These are phyloP conservation scores for Obba rivulosa DNA, from an alignment of 768 basidiomycete genomes.

Conservation along the genomic window DNA sequence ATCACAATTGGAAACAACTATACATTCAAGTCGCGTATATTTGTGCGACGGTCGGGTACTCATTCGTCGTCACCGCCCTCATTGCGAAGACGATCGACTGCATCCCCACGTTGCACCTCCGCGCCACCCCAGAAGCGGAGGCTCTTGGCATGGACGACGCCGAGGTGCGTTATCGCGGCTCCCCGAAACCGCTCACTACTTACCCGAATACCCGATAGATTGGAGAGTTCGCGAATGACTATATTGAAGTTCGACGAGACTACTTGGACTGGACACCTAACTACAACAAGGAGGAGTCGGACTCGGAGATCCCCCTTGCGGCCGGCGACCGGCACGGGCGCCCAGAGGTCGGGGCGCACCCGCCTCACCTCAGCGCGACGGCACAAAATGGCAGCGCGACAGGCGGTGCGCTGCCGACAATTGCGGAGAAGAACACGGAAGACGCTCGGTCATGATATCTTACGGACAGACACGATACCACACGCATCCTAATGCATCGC, in stretches of 20 bases:
- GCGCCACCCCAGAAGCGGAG: conserved; percentile 56
- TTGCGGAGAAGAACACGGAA: conserved; percentile 5
- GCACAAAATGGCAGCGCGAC: not conserved
- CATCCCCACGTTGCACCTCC: conserved; percentile 71
- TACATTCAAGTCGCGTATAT: conserved; percentile 80
- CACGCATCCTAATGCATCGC: not conserved
- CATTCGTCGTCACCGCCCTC: conserved; percentile 69
- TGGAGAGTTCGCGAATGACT: conserved; percentile 49
- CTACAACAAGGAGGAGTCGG: conserved; percentile 12
- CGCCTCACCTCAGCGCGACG: not conserved
- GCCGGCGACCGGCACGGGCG: conserved; percentile 28
- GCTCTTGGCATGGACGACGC: conserved; percentile 83
- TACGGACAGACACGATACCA: too few relatives aligned
- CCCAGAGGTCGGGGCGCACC: conserved; percentile 8
- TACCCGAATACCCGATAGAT: conserved; percentile 40
- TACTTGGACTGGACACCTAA: conserved; percentile 49
- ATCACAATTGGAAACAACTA: conserved; percentile 74
- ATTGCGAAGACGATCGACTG: conserved; percentile 81
- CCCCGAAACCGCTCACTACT: not conserved
- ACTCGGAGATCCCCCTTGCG: conserved; percentile 13
- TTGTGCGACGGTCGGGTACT: conserved; percentile 67
- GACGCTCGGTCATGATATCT: too few relatives aligned
- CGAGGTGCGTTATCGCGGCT: conserved; percentile 41
- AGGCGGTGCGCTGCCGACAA: conserved; percentile 2
- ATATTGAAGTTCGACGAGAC: conserved; percentile 59